Evolutionary conservation across 1,139 yeast species (phyloP).

Genomic region (Lodderomyces jiufengensis): DNA sequence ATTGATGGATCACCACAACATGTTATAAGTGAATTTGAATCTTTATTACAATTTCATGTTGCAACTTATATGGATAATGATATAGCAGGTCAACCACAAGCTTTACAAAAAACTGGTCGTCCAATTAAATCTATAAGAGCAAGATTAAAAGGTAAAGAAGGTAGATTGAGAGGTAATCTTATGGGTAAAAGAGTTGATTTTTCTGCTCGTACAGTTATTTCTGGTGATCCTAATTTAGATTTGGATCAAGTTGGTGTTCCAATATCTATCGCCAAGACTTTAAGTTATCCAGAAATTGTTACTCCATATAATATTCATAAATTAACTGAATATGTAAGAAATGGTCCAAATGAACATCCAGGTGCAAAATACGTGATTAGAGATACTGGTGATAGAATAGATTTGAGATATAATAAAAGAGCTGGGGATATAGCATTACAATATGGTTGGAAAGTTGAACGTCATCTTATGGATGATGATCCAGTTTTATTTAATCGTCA

Average conservation of each 20-base stretch:
- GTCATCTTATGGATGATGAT: constrained; percentile 95
- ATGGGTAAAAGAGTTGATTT: constrained; percentile 99
- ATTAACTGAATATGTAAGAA: constrained; percentile 87
- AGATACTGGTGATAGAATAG: constrained; percentile 98
- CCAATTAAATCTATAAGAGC: constrained; percentile 98
- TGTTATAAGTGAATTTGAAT: constrained; percentile 94
- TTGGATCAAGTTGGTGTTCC: constrained; percentile 99
- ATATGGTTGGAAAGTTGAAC: constrained; percentile 98
- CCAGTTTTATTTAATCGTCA: constrained; percentile 98
- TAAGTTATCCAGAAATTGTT: constrained; percentile 95
- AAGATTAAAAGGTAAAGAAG: constrained; percentile 98
- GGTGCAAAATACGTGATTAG: constrained; percentile 98
- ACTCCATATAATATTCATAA: constrained; percentile 96
- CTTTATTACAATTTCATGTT: constrained; percentile 92
- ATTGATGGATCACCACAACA: constrained; percentile 99
- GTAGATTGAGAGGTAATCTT: constrained; percentile 95
- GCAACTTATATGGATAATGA: constrained; percentile 99
- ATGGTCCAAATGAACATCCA: constrained; percentile 99
- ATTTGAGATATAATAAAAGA: constrained; percentile 91
- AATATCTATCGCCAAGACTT: constrained; percentile 88
- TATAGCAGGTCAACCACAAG: constrained; percentile 99
- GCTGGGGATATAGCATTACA: constrained; percentile 98
- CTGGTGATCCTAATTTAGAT: constrained; percentile 98
- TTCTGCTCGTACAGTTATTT: constrained; percentile 97
- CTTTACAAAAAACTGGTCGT: constrained; percentile 96